Evolutionary conservation across 2,329 filamentous ascomycete genomes (phyloP), one percentile per base, ranked within the genome.

Genomic region (Hypoxylon sp.): DNA sequence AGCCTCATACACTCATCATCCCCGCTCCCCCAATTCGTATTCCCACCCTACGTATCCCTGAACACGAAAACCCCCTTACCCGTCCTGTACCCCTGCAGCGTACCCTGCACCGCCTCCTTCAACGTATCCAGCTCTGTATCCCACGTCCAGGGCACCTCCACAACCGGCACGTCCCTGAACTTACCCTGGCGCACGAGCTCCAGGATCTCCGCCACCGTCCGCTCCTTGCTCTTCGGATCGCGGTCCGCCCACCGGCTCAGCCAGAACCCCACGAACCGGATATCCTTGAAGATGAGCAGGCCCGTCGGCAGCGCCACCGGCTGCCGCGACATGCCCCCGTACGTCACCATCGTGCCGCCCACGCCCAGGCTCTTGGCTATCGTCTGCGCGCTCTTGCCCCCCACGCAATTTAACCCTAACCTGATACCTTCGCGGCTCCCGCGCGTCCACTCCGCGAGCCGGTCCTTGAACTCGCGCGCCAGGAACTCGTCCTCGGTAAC

Each of bases 21-120:
- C 4, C 48, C 38, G 32, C 14, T 5, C 13, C 23, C 13, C 34
- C 17, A 10, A 43, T 5, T 17, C n/a, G 5, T 19, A 19, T 11
- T n/a, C 14, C n/a, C 41, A 1, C 5, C 32, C 76, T 75, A 89
- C 43, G 87, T 89, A 43, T 89, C 86, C 2, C 83, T 82, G 77
- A 96, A 98, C 4, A 95, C 87, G 79, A 98, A 96, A 2, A 99
- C 87, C 0, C 94, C 92, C 84, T 99, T 99, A 10, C 94, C 95
- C 71, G 89, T 87, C 75, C 94, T 88, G 78, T 92, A 98, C 0
- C 95, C 96, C 61, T 91, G 86, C 48, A 98, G 82, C 1, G 94
- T 96, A 9, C 91, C 91, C 78, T 94, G 91, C 1, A 97, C 93
- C 3, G 93, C 93, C 43, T 88, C 85, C 62, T 87, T 87, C 61